These are phyloP conservation scores for Marasmius oreades DNA, from an alignment of 1,284 basidiomycete genomes.

Conservation along the genomic window DNA sequence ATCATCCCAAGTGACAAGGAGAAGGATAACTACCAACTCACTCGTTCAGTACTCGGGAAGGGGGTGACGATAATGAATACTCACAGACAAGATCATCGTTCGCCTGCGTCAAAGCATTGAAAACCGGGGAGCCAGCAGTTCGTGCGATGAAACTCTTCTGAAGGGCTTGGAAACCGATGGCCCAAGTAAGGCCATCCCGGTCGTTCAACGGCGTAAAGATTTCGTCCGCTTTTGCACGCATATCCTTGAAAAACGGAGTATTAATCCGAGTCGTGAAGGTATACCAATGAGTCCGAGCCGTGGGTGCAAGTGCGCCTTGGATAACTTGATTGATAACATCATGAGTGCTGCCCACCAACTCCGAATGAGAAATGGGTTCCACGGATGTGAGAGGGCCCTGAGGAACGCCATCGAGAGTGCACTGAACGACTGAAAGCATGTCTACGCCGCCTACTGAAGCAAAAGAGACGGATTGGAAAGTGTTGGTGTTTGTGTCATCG, in stretches of 20 bases:
- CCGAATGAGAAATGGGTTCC: too few relatives aligned
- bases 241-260: not conserved
- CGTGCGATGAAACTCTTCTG: not conserved
- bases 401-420: too few relatives aligned
- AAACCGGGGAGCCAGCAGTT: too few relatives aligned
- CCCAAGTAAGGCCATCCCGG: not conserved
- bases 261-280: constrained; percentile 5
- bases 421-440: not conserved
- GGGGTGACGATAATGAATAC: not conserved
- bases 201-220: not conserved
- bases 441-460: too few relatives aligned
- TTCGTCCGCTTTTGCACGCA: not conserved
- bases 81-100: not conserved
- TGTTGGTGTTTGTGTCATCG: not conserved
- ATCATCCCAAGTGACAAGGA: not conserved
- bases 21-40: not conserved
- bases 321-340: not conserved
- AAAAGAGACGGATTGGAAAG: not conserved
- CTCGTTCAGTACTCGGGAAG: not conserved
- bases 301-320: not conserved
- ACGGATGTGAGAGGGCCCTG: too few relatives aligned
- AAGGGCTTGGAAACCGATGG: not conserved
- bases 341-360: not conserved
- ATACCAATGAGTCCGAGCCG: not conserved
- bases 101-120: too few relatives aligned